These are phyloP conservation scores for Clarireedia monteithiana DNA, from an alignment of 2,329 filamentous ascomycete genomes.

Conservation along the genomic window DNA sequence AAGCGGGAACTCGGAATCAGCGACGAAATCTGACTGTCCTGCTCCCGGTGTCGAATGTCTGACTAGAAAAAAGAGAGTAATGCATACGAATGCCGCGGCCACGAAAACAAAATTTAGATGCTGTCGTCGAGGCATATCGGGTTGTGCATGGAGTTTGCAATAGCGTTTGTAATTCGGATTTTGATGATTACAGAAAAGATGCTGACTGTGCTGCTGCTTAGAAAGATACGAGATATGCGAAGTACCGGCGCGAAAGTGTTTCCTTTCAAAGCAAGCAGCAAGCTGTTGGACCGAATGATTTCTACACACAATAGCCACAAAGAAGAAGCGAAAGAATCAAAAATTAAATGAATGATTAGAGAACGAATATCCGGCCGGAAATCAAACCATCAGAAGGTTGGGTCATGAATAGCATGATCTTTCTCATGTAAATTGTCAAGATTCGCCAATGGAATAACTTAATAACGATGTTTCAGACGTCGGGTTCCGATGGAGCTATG, in stretches of 20 bases:
- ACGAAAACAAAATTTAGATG: conserved; percentile 45
- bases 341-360: neutral
- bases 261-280: no score
- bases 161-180: neutral
- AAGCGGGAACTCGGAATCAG: conserved; percentile 1
- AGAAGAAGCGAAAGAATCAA: neutral
- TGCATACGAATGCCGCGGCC: conserved; percentile 51
- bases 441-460: neutral
- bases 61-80: conserved; percentile 10
- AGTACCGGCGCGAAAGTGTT: no score
- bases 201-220: neutral
- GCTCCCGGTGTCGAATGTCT: conserved; percentile 5
- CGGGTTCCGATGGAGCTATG: neutral
- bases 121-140: conserved; percentile 31
- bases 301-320: neutral
- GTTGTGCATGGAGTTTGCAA: neutral
- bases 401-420: neutral
- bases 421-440: neutral
- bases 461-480: neutral
- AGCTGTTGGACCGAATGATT: no score
- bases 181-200: neutral
- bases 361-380: neutral
- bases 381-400: neutral
- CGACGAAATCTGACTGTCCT: conserved; percentile 15
- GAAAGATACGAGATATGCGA: neutral